A percentile compares a stretch with the other conserved stretches of the same genome.
These are phyloP conservation scores for Oryza brachyantha DNA, from an alignment of 176 grass and related monocot species.

Conservation along the genomic window DNA sequence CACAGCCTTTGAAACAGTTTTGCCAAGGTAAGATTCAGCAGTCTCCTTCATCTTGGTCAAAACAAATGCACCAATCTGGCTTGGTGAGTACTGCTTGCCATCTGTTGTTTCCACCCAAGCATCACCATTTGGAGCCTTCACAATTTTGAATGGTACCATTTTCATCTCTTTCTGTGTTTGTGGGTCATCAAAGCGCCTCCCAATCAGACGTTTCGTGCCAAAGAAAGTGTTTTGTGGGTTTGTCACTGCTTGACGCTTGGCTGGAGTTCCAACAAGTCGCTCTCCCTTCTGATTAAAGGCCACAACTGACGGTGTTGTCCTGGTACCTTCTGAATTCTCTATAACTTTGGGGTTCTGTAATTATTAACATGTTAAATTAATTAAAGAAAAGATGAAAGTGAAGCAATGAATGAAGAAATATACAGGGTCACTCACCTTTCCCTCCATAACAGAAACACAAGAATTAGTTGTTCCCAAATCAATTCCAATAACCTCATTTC, in stretches of 20 bases:
- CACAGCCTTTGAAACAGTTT: slow-evolving; percentile 35
- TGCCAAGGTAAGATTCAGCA: slow-evolving; percentile 36
- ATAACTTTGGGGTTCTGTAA: slow-evolving; percentile 33
- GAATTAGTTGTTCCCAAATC: slow-evolving; percentile 42
- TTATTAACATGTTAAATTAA: neutral
- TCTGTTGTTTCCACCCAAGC: slow-evolving; percentile 43
- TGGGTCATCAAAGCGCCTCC: slow-evolving; percentile 32
- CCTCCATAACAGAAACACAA: slow-evolving; percentile 42
- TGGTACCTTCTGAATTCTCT: slow-evolving; percentile 33
- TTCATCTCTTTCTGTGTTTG: slow-evolving; percentile 41
- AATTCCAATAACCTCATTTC: slow-evolving; percentile 39
- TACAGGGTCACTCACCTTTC: slow-evolving; percentile 15
- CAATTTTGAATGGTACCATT: slow-evolving; percentile 39
- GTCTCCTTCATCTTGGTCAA: slow-evolving; percentile 42
- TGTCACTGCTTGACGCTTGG: slow-evolving; percentile 38
- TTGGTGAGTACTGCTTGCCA: slow-evolving; percentile 33
- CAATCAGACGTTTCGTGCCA: slow-evolving; percentile 38
- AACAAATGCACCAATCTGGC: slow-evolving; percentile 39
- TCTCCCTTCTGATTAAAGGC: slow-evolving; percentile 33
- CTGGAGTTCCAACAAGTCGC: slow-evolving; percentile 44
- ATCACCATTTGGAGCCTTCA: slow-evolving; percentile 38
- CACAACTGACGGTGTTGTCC: slow-evolving; percentile 33
- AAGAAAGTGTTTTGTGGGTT: slow-evolving; percentile 39
- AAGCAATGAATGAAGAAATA: neutral
- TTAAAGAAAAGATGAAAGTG: neutral